These are phyloP conservation scores for Melaleuca quinquenervia DNA, from an alignment of 345 rosid species.

Conservation along the genomic window DNA sequence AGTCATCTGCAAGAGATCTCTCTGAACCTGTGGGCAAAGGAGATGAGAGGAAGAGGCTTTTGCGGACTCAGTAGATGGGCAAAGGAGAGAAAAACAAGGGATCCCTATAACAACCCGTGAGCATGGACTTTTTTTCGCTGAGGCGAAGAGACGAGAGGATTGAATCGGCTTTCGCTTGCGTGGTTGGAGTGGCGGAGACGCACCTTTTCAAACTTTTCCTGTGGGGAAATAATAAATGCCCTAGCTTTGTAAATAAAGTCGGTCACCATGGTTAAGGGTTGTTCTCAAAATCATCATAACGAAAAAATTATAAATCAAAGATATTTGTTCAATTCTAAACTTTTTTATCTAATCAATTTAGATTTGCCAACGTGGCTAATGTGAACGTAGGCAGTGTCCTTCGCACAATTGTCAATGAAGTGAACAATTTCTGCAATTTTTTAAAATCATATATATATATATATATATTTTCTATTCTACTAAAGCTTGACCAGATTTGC, in stretches of 20 bases:
- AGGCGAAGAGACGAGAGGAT: neutral
- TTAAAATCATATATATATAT: rapidly evolving
- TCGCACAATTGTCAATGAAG: too few relatives aligned
- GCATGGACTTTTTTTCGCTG: neutral
- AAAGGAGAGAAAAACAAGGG: neutral
- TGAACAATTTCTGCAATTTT: neutral
- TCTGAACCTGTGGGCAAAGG: neutral
- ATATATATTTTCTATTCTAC: neutral
- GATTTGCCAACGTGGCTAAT: rapidly evolving
- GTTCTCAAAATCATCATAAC: neutral
- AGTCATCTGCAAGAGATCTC: neutral
- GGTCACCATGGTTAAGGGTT: neutral
- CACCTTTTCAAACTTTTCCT: neutral
- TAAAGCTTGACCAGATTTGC: rapidly evolving
- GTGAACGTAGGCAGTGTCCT: neutral
- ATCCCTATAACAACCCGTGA: neutral
- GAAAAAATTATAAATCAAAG: rapidly evolving
- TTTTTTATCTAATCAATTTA: neutral
- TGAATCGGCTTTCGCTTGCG: neutral
- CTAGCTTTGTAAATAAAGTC: neutral
- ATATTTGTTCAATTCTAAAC: rapidly evolving
- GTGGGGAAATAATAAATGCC: neutral
- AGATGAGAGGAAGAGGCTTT: neutral
- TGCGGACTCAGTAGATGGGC: neutral
- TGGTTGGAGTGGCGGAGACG: neutral